phyloP scores from a whole-genome alignment of 352 stramenopile species.

The Globisporangium parvum region DNA sequence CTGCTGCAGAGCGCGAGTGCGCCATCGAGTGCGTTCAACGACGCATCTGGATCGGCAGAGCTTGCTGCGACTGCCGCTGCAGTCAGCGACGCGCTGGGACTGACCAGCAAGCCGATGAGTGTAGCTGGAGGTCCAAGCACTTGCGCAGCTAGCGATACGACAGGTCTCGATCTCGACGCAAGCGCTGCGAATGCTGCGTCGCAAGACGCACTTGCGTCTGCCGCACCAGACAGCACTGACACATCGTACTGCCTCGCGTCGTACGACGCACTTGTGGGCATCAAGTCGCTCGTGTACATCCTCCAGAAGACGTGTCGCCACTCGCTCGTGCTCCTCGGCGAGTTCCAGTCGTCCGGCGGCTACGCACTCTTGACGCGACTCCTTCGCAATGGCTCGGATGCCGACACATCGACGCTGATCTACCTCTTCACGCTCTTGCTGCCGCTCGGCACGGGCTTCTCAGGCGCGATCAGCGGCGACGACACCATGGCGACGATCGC shows the following conservation, averaged over 20 bases:
- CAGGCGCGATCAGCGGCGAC: conserved; percentile 23
- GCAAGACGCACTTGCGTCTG: not conserved
- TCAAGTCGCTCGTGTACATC: conserved; percentile 47
- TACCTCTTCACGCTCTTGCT: conserved; percentile 51
- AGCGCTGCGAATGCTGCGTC: not conserved
- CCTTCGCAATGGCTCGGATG: conserved; percentile 34
- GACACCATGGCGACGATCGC: conserved; percentile 37
- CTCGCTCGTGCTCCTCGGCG: conserved; percentile 53
- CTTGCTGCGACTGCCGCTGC: conserved; percentile 26
- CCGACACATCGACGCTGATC: conserved; percentile 36
- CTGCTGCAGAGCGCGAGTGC: conserved; percentile 4
- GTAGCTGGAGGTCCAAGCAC: not conserved
- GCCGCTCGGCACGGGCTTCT: conserved; percentile 45
- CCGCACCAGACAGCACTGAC: not conserved
- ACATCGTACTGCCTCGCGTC: conserved; percentile 23
- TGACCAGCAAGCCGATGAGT: conserved; percentile 17
- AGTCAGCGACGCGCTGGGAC: conserved; percentile 60
- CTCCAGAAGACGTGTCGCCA: conserved; percentile 62
- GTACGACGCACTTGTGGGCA: conserved; percentile 45
- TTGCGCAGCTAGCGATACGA: not conserved
- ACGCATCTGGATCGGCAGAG: not conserved
- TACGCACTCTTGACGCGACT: conserved; percentile 46
- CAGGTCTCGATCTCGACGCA: not conserved
- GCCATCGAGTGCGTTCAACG: not conserved
- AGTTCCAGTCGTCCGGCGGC: conserved; percentile 59